A percentile compares a stretch with the other conserved stretches of the same genome.
Evolutionary conservation across 108 stramenopile species (phyloP).

Genomic region (Cyclotella cryptica): DNA sequence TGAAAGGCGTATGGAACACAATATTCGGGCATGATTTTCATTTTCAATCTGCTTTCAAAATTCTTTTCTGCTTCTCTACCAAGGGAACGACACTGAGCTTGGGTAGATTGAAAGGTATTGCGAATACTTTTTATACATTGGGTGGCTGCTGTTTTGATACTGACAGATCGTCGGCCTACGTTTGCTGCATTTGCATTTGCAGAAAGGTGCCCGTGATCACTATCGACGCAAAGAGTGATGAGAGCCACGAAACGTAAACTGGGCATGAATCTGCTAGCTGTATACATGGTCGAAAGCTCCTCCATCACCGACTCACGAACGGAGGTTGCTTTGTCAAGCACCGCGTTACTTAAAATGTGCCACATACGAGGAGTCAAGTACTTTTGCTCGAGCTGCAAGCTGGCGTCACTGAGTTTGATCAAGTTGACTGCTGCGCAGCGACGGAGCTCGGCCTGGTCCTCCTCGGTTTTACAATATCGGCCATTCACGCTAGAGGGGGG

Average conservation of each 20-base stretch:
- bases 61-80: constrained; percentile 70
- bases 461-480: constrained; percentile 46
- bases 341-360: constrained; percentile 62
- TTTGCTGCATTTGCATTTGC: constrained; percentile 77
- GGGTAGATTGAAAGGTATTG: constrained; percentile 60
- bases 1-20: constrained; percentile 81
- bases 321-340: constrained; percentile 65
- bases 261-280: constrained; percentile 73
- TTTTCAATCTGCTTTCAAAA: constrained; percentile 72
- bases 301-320: constrained; percentile 71
- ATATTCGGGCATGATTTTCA: constrained; percentile 88
- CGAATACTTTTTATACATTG: constrained; percentile 65
- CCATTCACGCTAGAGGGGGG: constrained; percentile 63
- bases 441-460: constrained; percentile 73
- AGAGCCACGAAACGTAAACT: constrained; percentile 78
- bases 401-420: constrained; percentile 79
- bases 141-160: constrained; percentile 61
- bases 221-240: constrained; percentile 72
- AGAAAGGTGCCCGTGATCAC: constrained; percentile 53
- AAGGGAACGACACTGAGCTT: constrained; percentile 66
- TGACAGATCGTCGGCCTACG: constrained; percentile 61
- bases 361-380: constrained; percentile 68
- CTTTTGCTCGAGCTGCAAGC: constrained; percentile 63
- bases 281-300: constrained; percentile 74
- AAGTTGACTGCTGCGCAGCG: constrained; percentile 76